phyloP scores from a whole-genome alignment of 352 stramenopile species.

The Hyaloperonospora arabidopsidis region DNA sequence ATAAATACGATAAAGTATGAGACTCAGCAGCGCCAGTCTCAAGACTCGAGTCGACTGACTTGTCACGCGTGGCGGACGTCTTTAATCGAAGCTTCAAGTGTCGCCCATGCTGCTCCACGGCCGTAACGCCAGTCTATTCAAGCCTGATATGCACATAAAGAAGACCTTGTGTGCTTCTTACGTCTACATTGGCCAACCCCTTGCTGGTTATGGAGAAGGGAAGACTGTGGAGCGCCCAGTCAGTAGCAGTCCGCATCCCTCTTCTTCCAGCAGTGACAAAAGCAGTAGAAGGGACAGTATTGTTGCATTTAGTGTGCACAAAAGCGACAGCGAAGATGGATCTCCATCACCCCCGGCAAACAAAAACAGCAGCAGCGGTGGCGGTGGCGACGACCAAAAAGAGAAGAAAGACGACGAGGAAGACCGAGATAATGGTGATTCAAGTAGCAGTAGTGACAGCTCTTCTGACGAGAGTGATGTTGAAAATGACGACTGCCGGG shows the following conservation, averaged over 20 bases:
- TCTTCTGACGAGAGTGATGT: conserved; percentile 22
- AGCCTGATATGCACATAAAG: too few relatives aligned
- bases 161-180: too few relatives aligned
- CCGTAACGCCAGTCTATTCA: too few relatives aligned
- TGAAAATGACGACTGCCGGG: conserved; percentile 26
- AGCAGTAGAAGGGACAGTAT: conserved; percentile 30
- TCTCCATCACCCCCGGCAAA: conserved; percentile 10
- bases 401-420: conserved; percentile 24
- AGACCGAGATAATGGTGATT: conserved; percentile 30
- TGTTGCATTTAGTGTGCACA: conserved; percentile 27
- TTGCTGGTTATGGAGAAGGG: neutral
- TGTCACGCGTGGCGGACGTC: too few relatives aligned
- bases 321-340: conserved; percentile 26
- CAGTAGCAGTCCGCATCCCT: conserved; percentile 37
- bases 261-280: conserved; percentile 29
- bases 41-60: too few relatives aligned
- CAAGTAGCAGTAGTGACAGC: conserved; percentile 32
- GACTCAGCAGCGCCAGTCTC: too few relatives aligned
- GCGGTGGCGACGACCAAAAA: conserved; percentile 19
- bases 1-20: neutral
- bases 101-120: too few relatives aligned
- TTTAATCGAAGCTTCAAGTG: too few relatives aligned
- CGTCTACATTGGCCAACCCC: too few relatives aligned
- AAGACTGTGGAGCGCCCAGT: conserved; percentile 15
- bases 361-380: conserved; percentile 5